Percentiles rank a stretch among this genome's conserved stretches.
phyloP scores from a whole-genome alignment of 331 rosid species.

The Pyrus hybrid region DNA sequence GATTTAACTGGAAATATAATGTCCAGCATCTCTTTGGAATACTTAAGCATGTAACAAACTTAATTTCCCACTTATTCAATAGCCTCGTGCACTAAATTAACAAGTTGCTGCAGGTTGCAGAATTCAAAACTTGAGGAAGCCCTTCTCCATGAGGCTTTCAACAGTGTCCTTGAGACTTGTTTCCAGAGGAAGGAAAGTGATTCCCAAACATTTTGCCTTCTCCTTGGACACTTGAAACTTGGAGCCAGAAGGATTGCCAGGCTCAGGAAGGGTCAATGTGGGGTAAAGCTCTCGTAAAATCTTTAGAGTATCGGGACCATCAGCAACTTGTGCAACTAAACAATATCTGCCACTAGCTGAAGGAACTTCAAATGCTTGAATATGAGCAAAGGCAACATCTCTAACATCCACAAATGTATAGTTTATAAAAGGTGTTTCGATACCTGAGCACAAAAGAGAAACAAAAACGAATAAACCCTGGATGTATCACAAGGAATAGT shows the following conservation, averaged over 20 bases:
- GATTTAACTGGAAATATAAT: neutral
- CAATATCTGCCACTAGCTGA: slow-evolving; percentile 13
- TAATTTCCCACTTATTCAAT: too few species aligned
- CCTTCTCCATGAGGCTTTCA: slow-evolving; percentile 9
- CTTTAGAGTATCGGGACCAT: neutral
- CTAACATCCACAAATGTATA: neutral
- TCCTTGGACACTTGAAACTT: slow-evolving; percentile 25
- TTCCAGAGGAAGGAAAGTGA: slow-evolving; percentile 26
- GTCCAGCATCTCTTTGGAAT: too few species aligned
- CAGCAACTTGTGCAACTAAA: neutral
- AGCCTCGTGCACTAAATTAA: too few species aligned
- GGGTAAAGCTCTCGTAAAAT: neutral
- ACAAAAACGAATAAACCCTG: neutral
- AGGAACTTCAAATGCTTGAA: slow-evolving; percentile 9
- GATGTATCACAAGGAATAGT: neutral
- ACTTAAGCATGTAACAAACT: too few species aligned
- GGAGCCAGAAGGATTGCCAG: neutral
- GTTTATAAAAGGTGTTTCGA: neutral
- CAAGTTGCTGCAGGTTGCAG: neutral
- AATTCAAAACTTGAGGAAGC: neutral
- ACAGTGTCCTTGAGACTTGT: slow-evolving; percentile 17
- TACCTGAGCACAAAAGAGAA: neutral
- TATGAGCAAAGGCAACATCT: slow-evolving; percentile 10
- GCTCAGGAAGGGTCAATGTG: neutral
- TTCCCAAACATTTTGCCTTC: slow-evolving; percentile 26